Percentiles rank a stretch among this genome's conserved stretches.
Evolutionary conservation across 257 asterid species (phyloP).

Genomic region (Ocimum tenuiflorum): DNA sequence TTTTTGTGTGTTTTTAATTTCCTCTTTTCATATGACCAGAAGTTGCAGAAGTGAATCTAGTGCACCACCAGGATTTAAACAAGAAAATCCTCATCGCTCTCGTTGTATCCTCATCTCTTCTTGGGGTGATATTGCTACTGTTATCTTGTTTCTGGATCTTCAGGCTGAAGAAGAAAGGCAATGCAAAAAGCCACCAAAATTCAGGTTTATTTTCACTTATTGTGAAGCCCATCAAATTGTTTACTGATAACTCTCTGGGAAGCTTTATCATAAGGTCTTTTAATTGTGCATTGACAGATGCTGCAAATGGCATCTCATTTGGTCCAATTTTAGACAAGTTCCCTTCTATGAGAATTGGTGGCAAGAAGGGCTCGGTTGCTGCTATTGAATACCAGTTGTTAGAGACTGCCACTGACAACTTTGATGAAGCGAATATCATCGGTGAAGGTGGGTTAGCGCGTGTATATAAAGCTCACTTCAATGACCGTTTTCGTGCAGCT

Average conservation of each 20-base stretch:
- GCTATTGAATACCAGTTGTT: conserved; percentile 57
- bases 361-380: conserved; percentile 56
- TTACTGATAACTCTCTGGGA: not conserved
- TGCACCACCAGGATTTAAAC: conserved; percentile 74
- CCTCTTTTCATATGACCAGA: conserved; percentile 31
- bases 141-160: conserved; percentile 48
- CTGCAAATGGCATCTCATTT: conserved; percentile 43
- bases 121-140: conserved; percentile 54
- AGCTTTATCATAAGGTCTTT: not conserved
- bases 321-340: conserved; percentile 56
- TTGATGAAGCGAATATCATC: conserved; percentile 48
- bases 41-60: conserved; percentile 42
- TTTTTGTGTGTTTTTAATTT: not conserved
- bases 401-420: conserved; percentile 70
- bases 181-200: conserved; percentile 29
- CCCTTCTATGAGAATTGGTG: conserved; percentile 37
- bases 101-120: conserved; percentile 61
- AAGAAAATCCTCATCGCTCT: conserved; percentile 74
- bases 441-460: conserved; percentile 81
- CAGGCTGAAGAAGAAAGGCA: conserved; percentile 50
- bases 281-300: conserved; percentile 19
- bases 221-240: not conserved
- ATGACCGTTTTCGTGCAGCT: conserved; percentile 48
- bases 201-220: conserved; percentile 32
- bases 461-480: conserved; percentile 71